Percentiles rank a stretch among this genome's conserved stretches.
Evolutionary conservation across 768 basidiomycete genomes (phyloP).

Genomic region (Candolleomyces eurysporus): DNA sequence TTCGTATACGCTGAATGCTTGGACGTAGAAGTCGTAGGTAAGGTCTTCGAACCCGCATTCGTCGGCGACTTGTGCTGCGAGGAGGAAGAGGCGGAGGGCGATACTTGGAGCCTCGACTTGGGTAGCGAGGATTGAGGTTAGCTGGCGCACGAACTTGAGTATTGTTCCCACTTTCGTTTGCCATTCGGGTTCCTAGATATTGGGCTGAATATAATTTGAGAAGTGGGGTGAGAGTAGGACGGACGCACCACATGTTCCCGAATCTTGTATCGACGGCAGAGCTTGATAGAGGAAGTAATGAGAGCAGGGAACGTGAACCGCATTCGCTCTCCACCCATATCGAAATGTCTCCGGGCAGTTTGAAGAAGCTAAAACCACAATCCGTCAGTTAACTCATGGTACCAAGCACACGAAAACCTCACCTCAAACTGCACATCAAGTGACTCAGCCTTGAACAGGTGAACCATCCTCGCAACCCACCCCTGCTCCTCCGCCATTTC

Average conservation of each 20-base stretch:
- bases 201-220: constrained; percentile 4
- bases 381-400: too few relatives aligned
- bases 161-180: constrained; percentile 80
- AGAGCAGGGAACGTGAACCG: constrained; percentile 96
- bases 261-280: constrained; percentile 89
- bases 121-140: constrained; percentile 89
- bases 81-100: constrained; percentile 91
- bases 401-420: constrained; percentile 17
- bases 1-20: constrained; percentile 97
- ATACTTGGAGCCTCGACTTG: constrained; percentile 92
- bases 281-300: constrained; percentile 89
- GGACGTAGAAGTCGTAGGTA: constrained; percentile 96
- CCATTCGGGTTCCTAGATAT: constrained; percentile 77
- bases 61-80: constrained; percentile 93
- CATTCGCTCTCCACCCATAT: constrained; percentile 91
- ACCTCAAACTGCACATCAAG: constrained; percentile 90
- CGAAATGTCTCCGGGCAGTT: constrained; percentile 87
- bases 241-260: constrained; percentile 65
- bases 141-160: constrained; percentile 92
- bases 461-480: constrained; percentile 98
- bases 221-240: background rate
- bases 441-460: constrained; percentile 87
- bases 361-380: constrained; percentile 66
- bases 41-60: constrained; percentile 95
- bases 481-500: constrained; percentile 98